A percentile compares a stretch with the other conserved stretches of the same genome.
phyloP scores from a whole-genome alignment of 768 basidiomycete species.

The Rhizopogon rudus region DNA sequence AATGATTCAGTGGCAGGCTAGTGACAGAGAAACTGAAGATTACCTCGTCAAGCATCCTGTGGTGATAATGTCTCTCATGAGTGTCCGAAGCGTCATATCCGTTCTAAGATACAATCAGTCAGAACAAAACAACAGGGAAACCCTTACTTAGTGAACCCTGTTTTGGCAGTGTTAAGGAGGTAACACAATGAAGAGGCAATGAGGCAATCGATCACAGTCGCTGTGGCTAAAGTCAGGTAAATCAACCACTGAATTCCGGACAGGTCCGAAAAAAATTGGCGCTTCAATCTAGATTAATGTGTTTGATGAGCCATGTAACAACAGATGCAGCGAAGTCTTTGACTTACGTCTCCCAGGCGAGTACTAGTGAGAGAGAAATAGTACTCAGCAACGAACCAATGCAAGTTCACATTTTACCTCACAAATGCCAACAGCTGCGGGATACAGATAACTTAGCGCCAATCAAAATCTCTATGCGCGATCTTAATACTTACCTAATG shows the following conservation, averaged over 20 bases:
- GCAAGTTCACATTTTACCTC: not conserved
- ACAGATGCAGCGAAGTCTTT: not conserved
- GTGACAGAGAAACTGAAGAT: not conserved
- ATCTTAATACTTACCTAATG: not conserved
- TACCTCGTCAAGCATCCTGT: not conserved
- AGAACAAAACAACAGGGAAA: not conserved
- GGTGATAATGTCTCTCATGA: not conserved
- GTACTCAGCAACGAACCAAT: not conserved
- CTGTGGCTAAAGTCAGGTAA: constrained; percentile 19
- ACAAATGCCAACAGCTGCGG: not conserved
- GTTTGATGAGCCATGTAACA: not conserved
- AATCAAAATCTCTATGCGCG: not conserved
- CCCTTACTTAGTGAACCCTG: not conserved
- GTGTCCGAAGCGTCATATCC: not conserved
- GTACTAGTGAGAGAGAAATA: not conserved
- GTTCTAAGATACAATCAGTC: not conserved
- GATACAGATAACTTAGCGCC: not conserved
- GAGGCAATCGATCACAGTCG: constrained; percentile 29
- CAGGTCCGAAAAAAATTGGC: not conserved
- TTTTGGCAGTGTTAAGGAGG: not conserved
- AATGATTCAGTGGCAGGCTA: not conserved
- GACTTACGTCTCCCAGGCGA: not conserved
- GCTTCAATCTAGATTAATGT: not conserved
- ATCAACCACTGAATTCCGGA: not conserved
- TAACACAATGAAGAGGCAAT: not conserved